Percentiles rank a stretch among this genome's conserved stretches.
Conservation (phyloP, 2,329 filamentous ascomycete species). For the Epichloe glyceriae region DNA sequence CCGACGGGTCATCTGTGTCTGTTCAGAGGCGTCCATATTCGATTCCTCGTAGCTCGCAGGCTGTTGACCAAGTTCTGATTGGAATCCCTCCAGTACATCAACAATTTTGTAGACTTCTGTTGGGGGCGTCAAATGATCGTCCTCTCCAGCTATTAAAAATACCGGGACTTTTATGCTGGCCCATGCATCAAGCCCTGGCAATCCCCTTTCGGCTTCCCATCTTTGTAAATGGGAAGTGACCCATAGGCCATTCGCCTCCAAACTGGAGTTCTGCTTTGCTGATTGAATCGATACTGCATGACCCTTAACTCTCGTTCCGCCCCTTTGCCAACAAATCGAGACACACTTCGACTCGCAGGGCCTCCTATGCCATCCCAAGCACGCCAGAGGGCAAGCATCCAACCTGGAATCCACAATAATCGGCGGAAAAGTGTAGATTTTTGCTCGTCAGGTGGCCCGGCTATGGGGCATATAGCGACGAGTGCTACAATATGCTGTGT, state of each 20-base stretch:
- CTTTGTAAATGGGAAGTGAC: constrained; percentile 46
- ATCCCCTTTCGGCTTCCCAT: constrained; percentile 44
- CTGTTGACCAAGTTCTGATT: constrained; percentile 15
- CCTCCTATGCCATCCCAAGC: constrained; percentile 71
- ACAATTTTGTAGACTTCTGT: constrained; percentile 57
- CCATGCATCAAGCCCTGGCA: constrained; percentile 64
- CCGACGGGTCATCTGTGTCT: background rate
- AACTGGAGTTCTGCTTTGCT: constrained; percentile 68
- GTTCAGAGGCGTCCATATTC: background rate
- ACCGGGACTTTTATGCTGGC: constrained; percentile 57
- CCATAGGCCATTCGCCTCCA: constrained; percentile 75
- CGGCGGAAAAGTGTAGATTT: constrained; percentile 31
- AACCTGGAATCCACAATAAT: constrained; percentile 55
- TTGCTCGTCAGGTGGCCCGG: constrained; percentile 45
- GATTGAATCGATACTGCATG: constrained; percentile 64
- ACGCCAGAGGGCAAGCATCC: constrained; percentile 65
- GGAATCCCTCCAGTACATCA: constrained; percentile 20
- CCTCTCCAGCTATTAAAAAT: constrained; percentile 64
- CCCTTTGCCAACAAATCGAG: constrained; percentile 57
- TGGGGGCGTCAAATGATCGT: constrained; percentile 64
- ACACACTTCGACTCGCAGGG: constrained; percentile 62
- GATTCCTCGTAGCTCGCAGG: background rate
- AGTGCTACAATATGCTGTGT: constrained; percentile 58
- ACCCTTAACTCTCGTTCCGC: constrained; percentile 53
- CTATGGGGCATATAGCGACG: constrained; percentile 68